phyloP scores from a whole-genome alignment of 345 rosid genomes.

The Syzygium oleosum region DNA sequence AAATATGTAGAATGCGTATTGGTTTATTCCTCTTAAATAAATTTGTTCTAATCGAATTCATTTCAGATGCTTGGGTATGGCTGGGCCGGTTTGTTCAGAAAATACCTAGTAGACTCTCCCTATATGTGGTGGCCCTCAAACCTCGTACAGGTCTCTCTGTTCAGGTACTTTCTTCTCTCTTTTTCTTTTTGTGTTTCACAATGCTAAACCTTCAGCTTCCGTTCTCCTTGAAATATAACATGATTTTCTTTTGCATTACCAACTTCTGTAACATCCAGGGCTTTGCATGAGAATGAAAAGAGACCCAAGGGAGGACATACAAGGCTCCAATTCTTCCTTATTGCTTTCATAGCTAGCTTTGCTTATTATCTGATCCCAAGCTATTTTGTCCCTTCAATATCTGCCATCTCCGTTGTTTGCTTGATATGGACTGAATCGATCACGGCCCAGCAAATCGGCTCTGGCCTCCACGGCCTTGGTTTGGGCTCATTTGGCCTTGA shows the following conservation, averaged over 20 bases:
- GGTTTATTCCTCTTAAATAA: not conserved
- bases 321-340: slow-evolving; percentile 46
- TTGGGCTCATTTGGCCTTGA: slow-evolving; percentile 30
- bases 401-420: slow-evolving; percentile 33
- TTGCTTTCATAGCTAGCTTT: slow-evolving; percentile 32
- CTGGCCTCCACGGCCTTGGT: slow-evolving; percentile 32
- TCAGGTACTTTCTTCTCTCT: slow-evolving; percentile 9
- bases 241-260: not conserved
- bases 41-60: not conserved
- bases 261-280: slow-evolving; percentile 12
- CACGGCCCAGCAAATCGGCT: slow-evolving; percentile 38
- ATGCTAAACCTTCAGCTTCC: not conserved
- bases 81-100: slow-evolving; percentile 37
- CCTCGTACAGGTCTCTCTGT: slow-evolving; percentile 47
- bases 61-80: slow-evolving; percentile 22
- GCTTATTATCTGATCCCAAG: slow-evolving; percentile 41
- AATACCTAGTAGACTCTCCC: slow-evolving; percentile 34
- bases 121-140: slow-evolving; percentile 44
- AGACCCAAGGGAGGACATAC: slow-evolving; percentile 30
- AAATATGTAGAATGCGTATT: not conserved
- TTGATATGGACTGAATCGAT: slow-evolving; percentile 38
- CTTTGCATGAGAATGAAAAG: slow-evolving; percentile 37
- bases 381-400: slow-evolving; percentile 27
- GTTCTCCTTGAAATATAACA: not conserved
- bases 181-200: not conserved